Conservation (phyloP, 148 eudicot species). For the Cornus suecica region DNA sequence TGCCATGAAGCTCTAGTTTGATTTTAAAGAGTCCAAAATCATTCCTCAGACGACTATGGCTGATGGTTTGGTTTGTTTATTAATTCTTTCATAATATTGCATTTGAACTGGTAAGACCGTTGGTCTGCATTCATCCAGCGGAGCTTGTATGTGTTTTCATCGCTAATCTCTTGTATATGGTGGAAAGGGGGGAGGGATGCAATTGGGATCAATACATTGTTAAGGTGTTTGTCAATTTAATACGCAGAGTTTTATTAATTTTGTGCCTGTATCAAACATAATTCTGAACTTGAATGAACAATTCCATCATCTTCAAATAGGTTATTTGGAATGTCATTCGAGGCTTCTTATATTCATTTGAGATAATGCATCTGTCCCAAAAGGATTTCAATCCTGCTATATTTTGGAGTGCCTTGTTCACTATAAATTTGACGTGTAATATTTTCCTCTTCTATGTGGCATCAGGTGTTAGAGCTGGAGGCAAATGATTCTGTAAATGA, state of each 20-base stretch:
- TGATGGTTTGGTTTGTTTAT: slow-evolving; percentile 2
- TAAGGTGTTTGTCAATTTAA: not conserved
- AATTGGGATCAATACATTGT: not conserved
- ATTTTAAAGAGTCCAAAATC: not conserved
- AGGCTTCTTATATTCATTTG: not conserved
- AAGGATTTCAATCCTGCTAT: not conserved
- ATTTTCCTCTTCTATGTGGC: not conserved
- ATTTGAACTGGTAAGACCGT: not conserved
- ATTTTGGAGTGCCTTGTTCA: not conserved
- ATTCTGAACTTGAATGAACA: too few species aligned
- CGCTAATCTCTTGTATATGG: not conserved
- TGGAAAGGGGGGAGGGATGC: not conserved
- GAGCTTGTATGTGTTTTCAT: not conserved
- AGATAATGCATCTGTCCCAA: not conserved
- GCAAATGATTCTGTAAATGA: slow-evolving; percentile 53
- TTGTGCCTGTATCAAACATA: not conserved
- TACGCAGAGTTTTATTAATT: not conserved
- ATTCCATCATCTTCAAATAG: not conserved
- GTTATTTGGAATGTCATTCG: not conserved
- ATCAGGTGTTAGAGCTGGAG: slow-evolving; percentile 87
- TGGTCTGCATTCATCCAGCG: not conserved
- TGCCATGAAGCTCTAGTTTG: not conserved
- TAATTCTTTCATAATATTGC: not conserved
- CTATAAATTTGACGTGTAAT: not conserved
- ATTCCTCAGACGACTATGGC: not conserved